phyloP scores from a whole-genome alignment of 2,329 filamentous ascomycete species.

The Fusarium albosuccineum region DNA sequence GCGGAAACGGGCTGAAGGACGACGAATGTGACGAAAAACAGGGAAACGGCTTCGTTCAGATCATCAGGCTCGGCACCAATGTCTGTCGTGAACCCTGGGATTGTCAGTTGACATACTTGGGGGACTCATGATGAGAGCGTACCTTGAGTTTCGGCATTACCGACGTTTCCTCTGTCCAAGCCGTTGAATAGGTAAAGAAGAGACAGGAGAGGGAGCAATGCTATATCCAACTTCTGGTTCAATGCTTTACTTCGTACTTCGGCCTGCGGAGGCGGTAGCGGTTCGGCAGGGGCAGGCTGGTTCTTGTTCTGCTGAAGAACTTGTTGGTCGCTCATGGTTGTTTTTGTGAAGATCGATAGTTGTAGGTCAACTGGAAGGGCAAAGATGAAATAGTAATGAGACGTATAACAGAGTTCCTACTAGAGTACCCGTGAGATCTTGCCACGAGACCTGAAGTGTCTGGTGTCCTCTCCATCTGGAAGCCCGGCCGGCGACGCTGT shows the following conservation, averaged over 20 bases:
- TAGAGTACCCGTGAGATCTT: background rate
- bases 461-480: slow-evolving; percentile 18
- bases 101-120: background rate
- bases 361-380: background rate
- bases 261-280: slow-evolving; percentile 11
- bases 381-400: background rate
- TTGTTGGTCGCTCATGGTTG: slow-evolving; percentile 22
- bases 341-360: background rate
- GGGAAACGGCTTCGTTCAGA: slow-evolving; percentile 45
- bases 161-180: slow-evolving; percentile 56
- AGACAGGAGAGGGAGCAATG: slow-evolving; percentile 54
- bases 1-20: slow-evolving; percentile 44
- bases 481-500: slow-evolving; percentile 1
- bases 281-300: slow-evolving; percentile 13
- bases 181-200: slow-evolving; percentile 58
- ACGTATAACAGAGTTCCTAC: slow-evolving; percentile 2
- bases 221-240: slow-evolving; percentile 54
- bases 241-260: slow-evolving; percentile 36
- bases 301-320: slow-evolving; percentile 18
- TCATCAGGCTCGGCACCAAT: slow-evolving; percentile 45
- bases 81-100: slow-evolving; percentile 43
- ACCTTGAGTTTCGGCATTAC: slow-evolving; percentile 57
- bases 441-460: slow-evolving; percentile 4
- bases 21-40: slow-evolving; percentile 47
- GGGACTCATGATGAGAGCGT: background rate